Conservation (phyloP, 805 yeast genomes). For the Candida caryicola region DNA sequence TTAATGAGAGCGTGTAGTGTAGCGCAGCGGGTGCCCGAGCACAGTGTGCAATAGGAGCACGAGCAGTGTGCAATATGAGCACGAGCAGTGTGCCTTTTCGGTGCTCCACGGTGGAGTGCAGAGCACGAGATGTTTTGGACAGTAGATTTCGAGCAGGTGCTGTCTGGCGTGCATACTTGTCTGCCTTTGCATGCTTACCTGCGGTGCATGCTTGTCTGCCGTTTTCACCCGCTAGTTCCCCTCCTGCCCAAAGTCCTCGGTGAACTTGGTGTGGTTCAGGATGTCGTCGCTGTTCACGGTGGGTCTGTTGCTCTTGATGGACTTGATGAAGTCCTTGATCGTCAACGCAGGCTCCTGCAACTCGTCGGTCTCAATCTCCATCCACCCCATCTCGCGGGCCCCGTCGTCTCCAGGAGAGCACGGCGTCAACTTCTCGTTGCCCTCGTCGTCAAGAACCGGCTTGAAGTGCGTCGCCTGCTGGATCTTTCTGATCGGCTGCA, state of each 20-base stretch:
- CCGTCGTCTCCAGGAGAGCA: conserved; percentile 95
- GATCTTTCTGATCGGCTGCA: conserved; percentile 96
- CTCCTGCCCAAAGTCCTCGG: conserved; percentile 95
- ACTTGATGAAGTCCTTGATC: conserved; percentile 88
- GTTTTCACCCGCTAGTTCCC: no score
- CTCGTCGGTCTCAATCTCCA: conserved; percentile 85
- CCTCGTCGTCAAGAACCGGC: conserved; percentile 45
- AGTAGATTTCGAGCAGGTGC: no score
- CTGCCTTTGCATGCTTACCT: no score
- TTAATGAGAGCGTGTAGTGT: no score
- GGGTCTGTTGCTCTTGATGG: conserved; percentile 87
- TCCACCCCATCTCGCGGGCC: conserved; percentile 91
- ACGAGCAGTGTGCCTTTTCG: no score
- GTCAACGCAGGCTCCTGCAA: conserved; percentile 86
- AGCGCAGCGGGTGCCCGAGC: no score
- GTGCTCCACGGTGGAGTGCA: no score
- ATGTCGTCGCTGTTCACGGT: conserved; percentile 89
- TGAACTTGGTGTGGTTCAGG: conserved; percentile 78
- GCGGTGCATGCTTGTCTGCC: no score
- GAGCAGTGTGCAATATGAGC: no score
- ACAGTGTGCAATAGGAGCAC: no score
- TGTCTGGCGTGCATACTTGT: no score
- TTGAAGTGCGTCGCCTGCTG: conserved; percentile 96
- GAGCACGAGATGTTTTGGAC: no score
- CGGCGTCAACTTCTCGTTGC: conserved; percentile 62